Evolutionary conservation across 2,329 filamentous ascomycete genomes (phyloP), one percentile per base, ranked within the genome.

Genomic region (Venturia carpophila): DNA sequence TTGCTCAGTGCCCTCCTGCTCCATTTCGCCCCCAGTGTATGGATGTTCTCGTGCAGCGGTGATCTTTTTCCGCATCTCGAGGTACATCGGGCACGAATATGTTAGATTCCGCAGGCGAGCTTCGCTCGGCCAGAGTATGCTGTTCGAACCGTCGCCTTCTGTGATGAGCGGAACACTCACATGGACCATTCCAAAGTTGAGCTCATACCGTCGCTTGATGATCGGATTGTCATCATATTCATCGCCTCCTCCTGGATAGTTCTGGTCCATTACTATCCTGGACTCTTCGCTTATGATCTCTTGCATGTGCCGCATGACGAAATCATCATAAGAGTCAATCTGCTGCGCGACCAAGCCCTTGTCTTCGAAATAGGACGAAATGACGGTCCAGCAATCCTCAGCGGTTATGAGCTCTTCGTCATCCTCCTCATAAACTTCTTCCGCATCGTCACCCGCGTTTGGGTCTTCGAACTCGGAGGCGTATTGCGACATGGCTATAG

Each of bases 361-460:
- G 68, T 87, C 85, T 71, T 97, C 91, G 79, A 99, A 99, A 81
- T 97, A 97, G 11, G 94, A 90, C 65, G 90, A 92, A 75, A 99
- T 97, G 73, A 97, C 93, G 69, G 89, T 90, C 94, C 95, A 99
- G 81, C 92, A 97, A 79, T 99, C 95, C 80, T 97, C 94, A 67
- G 92, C 91, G 34, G 92, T 96, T 79, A 97, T 96, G 70, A 81
- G 81, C 67, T 83, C 79, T 68, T 87, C 84, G 43, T 85, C 73
- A 49, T 80, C 87, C 66, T 83, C 85, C 19, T 75, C 72, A 65
- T 72, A 71, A 71, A 88, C 89, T 68, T 86, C 84, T 21, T 62
- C 60, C 9, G 27, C 30, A 58, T 58, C 52, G n/a, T 47, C 19
- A 15, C 21, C n/a, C n/a, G 47, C 21, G 10, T 52, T 52, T 6